These are phyloP conservation scores for Globisporangium solare DNA, from an alignment of 352 stramenopile genomes.

Conservation along the genomic window DNA sequence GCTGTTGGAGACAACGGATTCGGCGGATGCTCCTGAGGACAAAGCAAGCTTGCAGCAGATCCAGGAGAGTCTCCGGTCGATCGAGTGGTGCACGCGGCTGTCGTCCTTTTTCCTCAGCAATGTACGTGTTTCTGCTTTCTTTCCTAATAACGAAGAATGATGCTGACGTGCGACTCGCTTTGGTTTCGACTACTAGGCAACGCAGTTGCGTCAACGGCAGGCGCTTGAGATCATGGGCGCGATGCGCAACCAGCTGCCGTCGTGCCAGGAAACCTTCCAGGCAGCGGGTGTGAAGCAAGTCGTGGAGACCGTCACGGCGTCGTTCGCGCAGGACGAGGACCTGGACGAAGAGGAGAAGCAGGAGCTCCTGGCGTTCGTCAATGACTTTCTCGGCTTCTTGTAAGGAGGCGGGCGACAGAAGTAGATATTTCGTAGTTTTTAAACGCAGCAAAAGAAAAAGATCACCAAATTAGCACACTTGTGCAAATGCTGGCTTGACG, in stretches of 20 bases:
- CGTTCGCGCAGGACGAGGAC: slow-evolving; percentile 23
- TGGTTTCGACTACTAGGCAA: slow-evolving; percentile 19
- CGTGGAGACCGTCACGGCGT: slow-evolving; percentile 25
- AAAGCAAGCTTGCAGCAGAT: slow-evolving; percentile 40
- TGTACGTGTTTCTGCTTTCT: slow-evolving; percentile 23
- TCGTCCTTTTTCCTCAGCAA: slow-evolving; percentile 44
- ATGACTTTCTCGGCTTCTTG: slow-evolving; percentile 26
- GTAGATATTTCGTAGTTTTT: too few relatives aligned
- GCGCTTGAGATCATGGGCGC: slow-evolving; percentile 51
- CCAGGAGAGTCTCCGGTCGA: slow-evolving; percentile 36
- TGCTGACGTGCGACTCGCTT: too few relatives aligned
- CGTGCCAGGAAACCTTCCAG: slow-evolving; percentile 38
- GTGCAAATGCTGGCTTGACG: too few relatives aligned
- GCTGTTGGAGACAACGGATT: slow-evolving; percentile 29
- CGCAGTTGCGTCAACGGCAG: slow-evolving; percentile 35
- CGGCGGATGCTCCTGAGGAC: slow-evolving; percentile 3
- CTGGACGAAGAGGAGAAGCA: slow-evolving; percentile 52
- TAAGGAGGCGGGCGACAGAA: too few relatives aligned
- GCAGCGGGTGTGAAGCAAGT: slow-evolving; percentile 31
- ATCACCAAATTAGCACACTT: not conserved
- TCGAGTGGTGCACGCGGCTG: slow-evolving; percentile 54
- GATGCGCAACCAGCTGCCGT: slow-evolving; percentile 57
- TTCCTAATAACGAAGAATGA: too few relatives aligned
- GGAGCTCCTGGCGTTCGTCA: slow-evolving; percentile 41
- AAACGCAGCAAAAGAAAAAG: not conserved